Percentiles rank a stretch among this genome's conserved stretches.
These are phyloP conservation scores for Odonthalia washingtoniensis DNA, from an alignment of 31 red algal species.

Conservation along the genomic window DNA sequence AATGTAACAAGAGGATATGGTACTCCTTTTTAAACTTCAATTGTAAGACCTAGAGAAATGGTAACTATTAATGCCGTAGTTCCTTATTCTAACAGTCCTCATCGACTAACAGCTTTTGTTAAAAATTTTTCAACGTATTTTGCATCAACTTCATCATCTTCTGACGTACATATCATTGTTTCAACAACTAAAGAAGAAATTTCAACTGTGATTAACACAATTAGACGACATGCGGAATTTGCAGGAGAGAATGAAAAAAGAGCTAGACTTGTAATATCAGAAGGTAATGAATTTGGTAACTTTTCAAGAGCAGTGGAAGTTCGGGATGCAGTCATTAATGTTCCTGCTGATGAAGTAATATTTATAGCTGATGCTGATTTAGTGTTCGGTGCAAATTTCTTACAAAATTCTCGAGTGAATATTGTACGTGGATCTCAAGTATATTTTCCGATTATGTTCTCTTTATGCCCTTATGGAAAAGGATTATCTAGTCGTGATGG, in stretches of 20 bases:
- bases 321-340: constrained; percentile 54
- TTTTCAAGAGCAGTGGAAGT: constrained; percentile 79
- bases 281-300: constrained; percentile 54
- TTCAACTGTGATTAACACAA: background rate
- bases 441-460: constrained; percentile 80
- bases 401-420: constrained; percentile 74
- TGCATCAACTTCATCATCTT: constrained; percentile 13
- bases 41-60: constrained; percentile 53
- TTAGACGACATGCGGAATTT: constrained; percentile 33
- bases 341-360: constrained; percentile 67
- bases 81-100: constrained; percentile 61
- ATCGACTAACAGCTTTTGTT: constrained; percentile 61
- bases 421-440: constrained; percentile 60
- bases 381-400: constrained; percentile 42
- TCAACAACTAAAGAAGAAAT: constrained; percentile 54
- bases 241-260: constrained; percentile 39
- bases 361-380: constrained; percentile 74
- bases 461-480: constrained; percentile 67
- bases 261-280: constrained; percentile 36
- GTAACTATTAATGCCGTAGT: constrained; percentile 60
- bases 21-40: constrained; percentile 40
- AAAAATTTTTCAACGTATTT: constrained; percentile 53
- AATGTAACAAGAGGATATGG: constrained; percentile 56
- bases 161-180: constrained; percentile 51
- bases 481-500: constrained; percentile 61